Evolutionary conservation across 202 grass and related monocot species (phyloP).

Genomic region (Setaria viridis): DNA sequence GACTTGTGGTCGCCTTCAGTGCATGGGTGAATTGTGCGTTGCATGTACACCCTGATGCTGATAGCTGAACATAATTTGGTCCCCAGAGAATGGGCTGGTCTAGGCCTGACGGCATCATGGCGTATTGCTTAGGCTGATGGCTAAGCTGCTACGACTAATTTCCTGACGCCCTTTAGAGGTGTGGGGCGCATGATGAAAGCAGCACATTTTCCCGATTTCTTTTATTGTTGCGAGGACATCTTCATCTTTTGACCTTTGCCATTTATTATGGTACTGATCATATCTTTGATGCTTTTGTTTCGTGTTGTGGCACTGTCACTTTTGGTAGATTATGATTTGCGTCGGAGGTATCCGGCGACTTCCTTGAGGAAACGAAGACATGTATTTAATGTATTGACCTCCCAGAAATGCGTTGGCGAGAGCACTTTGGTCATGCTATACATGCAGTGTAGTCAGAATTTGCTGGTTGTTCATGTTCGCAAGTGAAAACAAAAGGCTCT

Average conservation of each 20-base stretch:
- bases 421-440: too few species aligned
- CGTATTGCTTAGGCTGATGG: conserved; percentile 40
- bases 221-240: conserved; percentile 19
- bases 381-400: not conserved
- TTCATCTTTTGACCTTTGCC: conserved; percentile 23
- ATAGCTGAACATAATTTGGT: conserved; percentile 53
- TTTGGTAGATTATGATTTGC: not conserved
- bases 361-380: not conserved
- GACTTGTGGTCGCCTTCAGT: not conserved
- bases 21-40: conserved; percentile 19
- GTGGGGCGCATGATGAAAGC: conserved; percentile 55
- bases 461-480: too few species aligned
- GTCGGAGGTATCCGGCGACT: not conserved
- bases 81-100: conserved; percentile 35
- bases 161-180: not conserved
- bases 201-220: not conserved
- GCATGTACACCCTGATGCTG: conserved; percentile 29
- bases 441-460: too few species aligned
- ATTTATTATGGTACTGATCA: conserved; percentile 2
- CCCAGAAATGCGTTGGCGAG: too few species aligned
- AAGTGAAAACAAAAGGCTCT: too few species aligned
- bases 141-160: not conserved
- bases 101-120: conserved; percentile 31
- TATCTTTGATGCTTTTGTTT: conserved; percentile 28
- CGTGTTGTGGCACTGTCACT: not conserved